Evolutionary conservation across 2,329 filamentous ascomycete genomes (phyloP).

Genomic region (Bipolaris cookei): DNA sequence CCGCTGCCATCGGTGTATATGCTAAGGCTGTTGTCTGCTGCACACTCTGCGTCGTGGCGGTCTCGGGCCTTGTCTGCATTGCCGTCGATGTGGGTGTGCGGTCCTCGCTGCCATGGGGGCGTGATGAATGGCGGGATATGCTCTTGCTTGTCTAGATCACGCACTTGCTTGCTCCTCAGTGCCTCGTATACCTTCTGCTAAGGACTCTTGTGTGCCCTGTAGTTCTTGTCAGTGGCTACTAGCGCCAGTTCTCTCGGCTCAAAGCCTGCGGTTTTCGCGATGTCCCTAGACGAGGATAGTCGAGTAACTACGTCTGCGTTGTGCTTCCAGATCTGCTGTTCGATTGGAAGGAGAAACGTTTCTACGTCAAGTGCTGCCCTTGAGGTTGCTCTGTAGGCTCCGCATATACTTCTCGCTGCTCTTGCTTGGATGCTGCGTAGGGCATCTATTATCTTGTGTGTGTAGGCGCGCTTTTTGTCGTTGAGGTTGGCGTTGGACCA

Average conservation of each 20-base stretch:
- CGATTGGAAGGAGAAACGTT: constrained; percentile 17
- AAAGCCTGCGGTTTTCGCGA: constrained; percentile 15
- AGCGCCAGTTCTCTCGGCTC: constrained; percentile 5
- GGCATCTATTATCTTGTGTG: constrained; percentile 20
- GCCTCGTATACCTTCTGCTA: constrained; percentile 21
- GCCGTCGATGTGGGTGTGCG: constrained; percentile 21
- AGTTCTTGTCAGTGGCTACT: constrained; percentile 5
- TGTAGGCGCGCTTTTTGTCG: constrained; percentile 17
- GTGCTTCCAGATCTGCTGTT: constrained; percentile 25
- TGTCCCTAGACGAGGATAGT: constrained; percentile 16
- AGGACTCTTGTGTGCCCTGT: constrained; percentile 10
- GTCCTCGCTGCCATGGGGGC: constrained; percentile 16
- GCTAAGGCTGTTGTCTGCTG: constrained; percentile 19
- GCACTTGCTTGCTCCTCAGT: constrained; percentile 12
- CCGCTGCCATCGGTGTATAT: constrained; percentile 33
- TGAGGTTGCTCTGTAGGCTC: constrained; percentile 32
- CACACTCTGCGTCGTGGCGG: constrained; percentile 19
- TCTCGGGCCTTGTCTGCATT: constrained; percentile 17
- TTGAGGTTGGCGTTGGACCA: constrained; percentile 28
- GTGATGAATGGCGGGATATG: constrained; percentile 23
- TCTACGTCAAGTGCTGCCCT: constrained; percentile 23
- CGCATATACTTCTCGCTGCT: constrained; percentile 27
- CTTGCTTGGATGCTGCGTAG: constrained; percentile 28
- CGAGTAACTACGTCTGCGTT: constrained; percentile 20
- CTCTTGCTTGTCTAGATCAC: constrained; percentile 17